Percentiles rank a stretch among this genome's conserved stretches.
Evolutionary conservation across 2,329 filamentous ascomycete species (phyloP).

Genomic region (Aspergillus awamori): DNA sequence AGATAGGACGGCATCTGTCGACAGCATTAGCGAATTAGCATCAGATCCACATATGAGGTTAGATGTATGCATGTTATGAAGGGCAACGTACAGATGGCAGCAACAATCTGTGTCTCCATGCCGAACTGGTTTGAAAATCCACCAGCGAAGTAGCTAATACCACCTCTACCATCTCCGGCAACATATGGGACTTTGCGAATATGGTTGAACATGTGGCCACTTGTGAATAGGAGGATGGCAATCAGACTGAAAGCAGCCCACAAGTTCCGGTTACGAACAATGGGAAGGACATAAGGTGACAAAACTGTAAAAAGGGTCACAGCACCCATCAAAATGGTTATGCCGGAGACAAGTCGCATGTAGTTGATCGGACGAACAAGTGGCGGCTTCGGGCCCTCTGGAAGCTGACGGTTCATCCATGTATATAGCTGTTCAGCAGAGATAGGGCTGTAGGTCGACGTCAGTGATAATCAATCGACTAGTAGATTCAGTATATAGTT

Average conservation of each 20-base stretch:
- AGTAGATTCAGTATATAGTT: constrained; percentile 26
- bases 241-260: constrained; percentile 93
- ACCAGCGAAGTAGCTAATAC: constrained; percentile 83
- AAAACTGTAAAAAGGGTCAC: constrained; percentile 71
- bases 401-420: constrained; percentile 79
- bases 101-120: constrained; percentile 92
- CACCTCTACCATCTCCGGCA: constrained; percentile 77
- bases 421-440: constrained; percentile 75
- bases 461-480: background rate
- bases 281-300: constrained; percentile 76
- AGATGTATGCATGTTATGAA: background rate
- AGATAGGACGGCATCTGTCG: constrained; percentile 72
- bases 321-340: constrained; percentile 69
- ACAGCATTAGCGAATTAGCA: constrained; percentile 21
- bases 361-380: constrained; percentile 87
- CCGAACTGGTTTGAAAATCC: constrained; percentile 95
- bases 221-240: constrained; percentile 86
- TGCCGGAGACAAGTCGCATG: constrained; percentile 68
- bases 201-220: constrained; percentile 99
- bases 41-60: background rate
- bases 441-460: constrained; percentile 58
- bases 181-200: constrained; percentile 96
- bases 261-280: constrained; percentile 86
- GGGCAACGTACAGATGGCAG: constrained; percentile 78
- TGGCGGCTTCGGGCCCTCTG: constrained; percentile 75